Percentiles rank a stretch among this genome's conserved stretches.
Evolutionary conservation across 352 stramenopile genomes (phyloP).

Genomic region (Phytophthora boehmeriae): DNA sequence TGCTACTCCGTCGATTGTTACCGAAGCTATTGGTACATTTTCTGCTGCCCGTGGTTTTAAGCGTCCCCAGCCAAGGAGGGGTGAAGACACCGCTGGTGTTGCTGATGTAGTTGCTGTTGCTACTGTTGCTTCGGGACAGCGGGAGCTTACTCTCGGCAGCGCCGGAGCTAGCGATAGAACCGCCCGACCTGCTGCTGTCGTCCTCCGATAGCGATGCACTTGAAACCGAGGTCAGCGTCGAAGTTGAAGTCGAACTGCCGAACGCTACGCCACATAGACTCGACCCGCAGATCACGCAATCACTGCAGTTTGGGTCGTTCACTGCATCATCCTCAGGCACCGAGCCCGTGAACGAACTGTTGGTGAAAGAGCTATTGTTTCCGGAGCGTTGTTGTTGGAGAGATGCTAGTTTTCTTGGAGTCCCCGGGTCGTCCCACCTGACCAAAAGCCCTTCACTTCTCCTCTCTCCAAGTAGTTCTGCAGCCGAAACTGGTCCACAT

Average conservation of each 20-base stretch:
- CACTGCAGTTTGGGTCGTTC: slow-evolving; percentile 21
- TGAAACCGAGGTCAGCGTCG: slow-evolving; percentile 11
- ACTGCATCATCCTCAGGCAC: slow-evolving; percentile 37
- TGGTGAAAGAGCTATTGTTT: slow-evolving; percentile 18
- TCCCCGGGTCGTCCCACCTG: slow-evolving; percentile 21
- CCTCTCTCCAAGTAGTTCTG: background rate
- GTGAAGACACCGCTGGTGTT: slow-evolving; percentile 20
- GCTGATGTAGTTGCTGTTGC: slow-evolving; percentile 10
- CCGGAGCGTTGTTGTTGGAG: background rate
- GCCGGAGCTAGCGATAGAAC: slow-evolving; percentile 7
- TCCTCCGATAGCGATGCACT: slow-evolving; percentile 36
- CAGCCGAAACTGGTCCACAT: slow-evolving; percentile 1
- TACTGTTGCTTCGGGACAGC: slow-evolving; percentile 22
- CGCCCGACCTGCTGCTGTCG: slow-evolving; percentile 27
- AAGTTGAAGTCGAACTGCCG: slow-evolving; percentile 27
- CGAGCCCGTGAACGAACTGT: slow-evolving; percentile 19
- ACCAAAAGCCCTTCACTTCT: slow-evolving; percentile 10
- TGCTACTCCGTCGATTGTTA: slow-evolving; percentile 12
- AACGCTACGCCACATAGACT: slow-evolving; percentile 53
- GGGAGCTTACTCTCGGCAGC: no score
- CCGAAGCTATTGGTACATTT: slow-evolving; percentile 19
- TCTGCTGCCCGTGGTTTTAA: slow-evolving; percentile 8
- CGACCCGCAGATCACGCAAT: slow-evolving; percentile 50
- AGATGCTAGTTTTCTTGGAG: slow-evolving; percentile 11
- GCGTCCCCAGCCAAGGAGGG: slow-evolving; percentile 22